Base-by-base conservation (phyloP, 441 rosid genomes). In the Theobroma grandiflorum region DNA sequence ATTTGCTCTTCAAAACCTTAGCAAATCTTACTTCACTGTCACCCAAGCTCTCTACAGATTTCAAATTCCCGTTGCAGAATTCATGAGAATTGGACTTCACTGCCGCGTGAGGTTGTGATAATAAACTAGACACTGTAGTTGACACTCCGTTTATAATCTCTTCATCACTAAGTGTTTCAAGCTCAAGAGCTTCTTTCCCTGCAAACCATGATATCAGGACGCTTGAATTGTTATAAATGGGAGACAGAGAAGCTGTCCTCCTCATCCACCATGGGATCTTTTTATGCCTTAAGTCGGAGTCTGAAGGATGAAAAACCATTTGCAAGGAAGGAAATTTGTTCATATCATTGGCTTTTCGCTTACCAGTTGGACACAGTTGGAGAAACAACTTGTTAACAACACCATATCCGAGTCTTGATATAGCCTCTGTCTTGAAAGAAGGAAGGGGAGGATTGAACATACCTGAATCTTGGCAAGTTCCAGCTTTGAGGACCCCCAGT, bases 221-320 rank as follows among this genome's bases (percentile, higher is more conserved):
- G 18, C 84, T 88, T 8, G 99, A 96, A 77, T 82, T 88, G 82
- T 84, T 88, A 59, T 96, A 88, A 71, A 95, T 95, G 40, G 99
- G 98, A 22, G 84, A 67, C 5, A 96, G 74, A n/a, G 93, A 87
- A 59, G 99, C 94, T 59, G 98, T 91, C 85, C 94, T 92, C 74
- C 99, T 92, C 86, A 95, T 92, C 99, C 99, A 96, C 96, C 94
- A 85, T 2, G 99, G 99, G 72, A 96, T 90, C 78, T 84, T 91
- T 78, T 67, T 80, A 0, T 86, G 70, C 87, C 94, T 89, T 67
- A 80, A 77, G 58, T 86, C 91, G 0, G 95, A 90, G 67, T 89
- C 90, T 15, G 88, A 80, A 0, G 84, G 83, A 67, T 89, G 94
- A 72, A 96, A 94, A 57, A 90, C 95, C 92, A 92, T 89, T 79